A percentile compares a stretch with the other conserved stretches of the same genome.
Conservation (phyloP, 257 asterid species). For the Solanum bulbocastanum region DNA sequence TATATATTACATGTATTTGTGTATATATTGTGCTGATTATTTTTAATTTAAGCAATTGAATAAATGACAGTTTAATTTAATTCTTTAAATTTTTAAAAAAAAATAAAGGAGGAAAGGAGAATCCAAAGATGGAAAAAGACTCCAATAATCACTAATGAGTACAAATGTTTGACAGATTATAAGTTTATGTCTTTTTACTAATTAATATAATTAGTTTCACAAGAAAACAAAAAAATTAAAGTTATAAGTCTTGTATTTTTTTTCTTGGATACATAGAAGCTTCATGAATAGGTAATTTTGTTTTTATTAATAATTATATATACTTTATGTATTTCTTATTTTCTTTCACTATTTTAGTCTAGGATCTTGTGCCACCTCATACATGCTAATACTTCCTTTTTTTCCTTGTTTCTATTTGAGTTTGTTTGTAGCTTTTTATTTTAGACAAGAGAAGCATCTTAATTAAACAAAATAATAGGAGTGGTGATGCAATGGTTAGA, state of each 20-base stretch:
- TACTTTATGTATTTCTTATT: no score
- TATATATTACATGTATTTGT: no score
- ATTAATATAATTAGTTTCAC: background rate
- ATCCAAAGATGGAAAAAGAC: background rate
- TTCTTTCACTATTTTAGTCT: background rate
- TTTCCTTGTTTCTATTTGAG: background rate
- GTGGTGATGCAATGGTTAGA: fast-evolving
- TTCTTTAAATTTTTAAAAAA: background rate
- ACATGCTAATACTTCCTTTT: background rate
- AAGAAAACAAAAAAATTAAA: background rate
- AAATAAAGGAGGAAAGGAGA: background rate
- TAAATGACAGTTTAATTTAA: background rate
- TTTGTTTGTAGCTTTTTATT: background rate
- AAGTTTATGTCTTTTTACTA: background rate
- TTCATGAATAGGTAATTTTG: background rate
- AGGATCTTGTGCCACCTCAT: background rate
- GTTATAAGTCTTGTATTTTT: background rate
- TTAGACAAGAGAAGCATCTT: background rate
- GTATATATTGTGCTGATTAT: background rate
- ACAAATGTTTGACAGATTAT: background rate
- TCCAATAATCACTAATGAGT: background rate
- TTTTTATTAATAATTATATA: background rate
- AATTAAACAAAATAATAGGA: background rate
- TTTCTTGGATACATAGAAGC: background rate
- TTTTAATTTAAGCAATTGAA: background rate